Evolutionary conservation across 495 filamentous ascomycete genomes (phyloP), one percentile per base, ranked within the genome.

Genomic region (Cladorrhinum samala): DNA sequence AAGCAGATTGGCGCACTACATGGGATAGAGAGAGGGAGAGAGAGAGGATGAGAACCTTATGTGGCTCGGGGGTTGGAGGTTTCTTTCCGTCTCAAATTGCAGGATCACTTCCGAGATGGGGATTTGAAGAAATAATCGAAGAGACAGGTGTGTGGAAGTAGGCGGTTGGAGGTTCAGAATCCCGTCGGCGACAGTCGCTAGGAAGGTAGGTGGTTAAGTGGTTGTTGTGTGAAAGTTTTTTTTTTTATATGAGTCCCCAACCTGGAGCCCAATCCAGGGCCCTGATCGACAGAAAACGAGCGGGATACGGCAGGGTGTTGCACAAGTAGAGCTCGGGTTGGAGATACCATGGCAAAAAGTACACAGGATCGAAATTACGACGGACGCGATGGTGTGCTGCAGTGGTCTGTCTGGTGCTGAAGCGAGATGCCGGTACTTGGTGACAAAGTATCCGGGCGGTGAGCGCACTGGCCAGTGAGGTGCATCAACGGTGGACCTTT

Each of bases 361-460:
- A 48, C 9, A 27, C 45, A 0, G 9, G 24, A 47, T 27, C n/a
- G 24, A 24, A 47, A 47, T 17, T 16, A n/a, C 16, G 45, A 17
- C 23, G 54, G 54, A 49, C 48, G 43, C 49, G 45, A 43, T 49
- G 49, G 47, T 8, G 49, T 30, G 18, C 42, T 50, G 46, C 39
- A 54, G 51, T 40, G 51, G 17, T 18, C 42, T n/a, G 6, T 3
- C 24, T 44, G 38, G 18, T 33, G 21, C 23, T 11, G 25, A 46
- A 20, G 24, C 45, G 45, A 47, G 38, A 53, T 60, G 63, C 44
- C 56, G 59, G 64, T 64, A 67, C 64, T 59, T 60, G 45, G 2
- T 8, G 3, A 6, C 2, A 27, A 64, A 56, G 64, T 67, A 63
- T 18, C 39, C n/a, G 6, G 5, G 13, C 39, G 17, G 17, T 14